Percentiles rank a stretch among this genome's conserved stretches.
These are phyloP conservation scores for Triticum timopheevii DNA, from an alignment of 176 grass and related monocot species.

Conservation along the genomic window DNA sequence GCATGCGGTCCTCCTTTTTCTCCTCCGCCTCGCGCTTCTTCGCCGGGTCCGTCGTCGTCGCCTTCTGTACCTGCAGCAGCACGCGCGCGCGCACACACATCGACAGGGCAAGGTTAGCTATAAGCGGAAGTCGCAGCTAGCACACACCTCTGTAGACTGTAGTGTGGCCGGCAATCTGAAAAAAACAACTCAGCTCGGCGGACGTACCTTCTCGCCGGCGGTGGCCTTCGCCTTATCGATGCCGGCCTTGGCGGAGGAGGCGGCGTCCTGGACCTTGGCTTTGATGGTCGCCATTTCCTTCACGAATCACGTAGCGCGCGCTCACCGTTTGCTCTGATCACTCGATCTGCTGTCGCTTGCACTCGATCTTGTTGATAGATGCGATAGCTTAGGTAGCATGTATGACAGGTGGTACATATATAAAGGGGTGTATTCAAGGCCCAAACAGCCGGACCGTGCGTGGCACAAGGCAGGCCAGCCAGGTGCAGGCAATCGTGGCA, in stretches of 20 bases:
- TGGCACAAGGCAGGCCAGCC: neutral
- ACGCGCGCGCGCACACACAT: neutral
- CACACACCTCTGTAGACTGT: neutral
- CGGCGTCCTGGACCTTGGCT: conserved; percentile 44
- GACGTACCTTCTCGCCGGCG: conserved; percentile 57
- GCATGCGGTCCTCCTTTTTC: conserved; percentile 47
- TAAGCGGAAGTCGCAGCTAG: neutral
- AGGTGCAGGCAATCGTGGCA: neutral
- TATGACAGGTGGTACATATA: neutral
- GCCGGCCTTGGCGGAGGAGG: conserved; percentile 56
- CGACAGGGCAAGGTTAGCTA: neutral
- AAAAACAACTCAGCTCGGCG: neutral
- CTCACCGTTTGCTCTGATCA: neutral
- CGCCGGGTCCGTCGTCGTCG: conserved; percentile 49
- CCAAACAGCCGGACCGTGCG: neutral
- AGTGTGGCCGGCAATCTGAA: neutral
- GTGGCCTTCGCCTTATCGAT: conserved; percentile 67
- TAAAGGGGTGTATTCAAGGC: neutral
- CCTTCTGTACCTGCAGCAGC: conserved; percentile 51
- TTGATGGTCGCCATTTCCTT: conserved; percentile 40
- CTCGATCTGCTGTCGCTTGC: neutral
- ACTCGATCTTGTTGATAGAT: neutral
- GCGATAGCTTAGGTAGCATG: neutral
- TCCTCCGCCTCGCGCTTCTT: conserved; percentile 59
- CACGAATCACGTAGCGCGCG: neutral